Percentiles rank a stretch among this genome's conserved stretches.
Conservation (phyloP, 257 asterid species). For the Marsdenia floribunda region DNA sequence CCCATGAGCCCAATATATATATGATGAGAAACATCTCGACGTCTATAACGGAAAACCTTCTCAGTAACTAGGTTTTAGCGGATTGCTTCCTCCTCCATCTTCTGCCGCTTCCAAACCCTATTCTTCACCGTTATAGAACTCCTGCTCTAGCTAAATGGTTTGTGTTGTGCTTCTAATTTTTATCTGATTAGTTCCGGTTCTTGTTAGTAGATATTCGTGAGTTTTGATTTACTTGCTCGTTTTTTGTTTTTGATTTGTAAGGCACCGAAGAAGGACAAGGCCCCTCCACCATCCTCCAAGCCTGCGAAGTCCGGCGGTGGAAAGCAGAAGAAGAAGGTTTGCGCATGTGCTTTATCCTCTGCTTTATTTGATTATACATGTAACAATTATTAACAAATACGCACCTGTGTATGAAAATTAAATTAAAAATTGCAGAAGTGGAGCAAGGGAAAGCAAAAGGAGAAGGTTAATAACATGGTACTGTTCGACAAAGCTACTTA, state of each 20-base stretch:
- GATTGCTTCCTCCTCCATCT: too few species aligned
- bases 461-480: constrained; percentile 95
- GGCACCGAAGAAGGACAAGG: constrained; percentile 96
- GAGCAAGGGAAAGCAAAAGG: constrained; percentile 95
- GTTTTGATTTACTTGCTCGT: background rate
- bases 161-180: background rate
- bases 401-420: background rate
- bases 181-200: background rate
- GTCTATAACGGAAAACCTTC: too few species aligned
- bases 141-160: constrained; percentile 12
- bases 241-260: constrained; percentile 19
- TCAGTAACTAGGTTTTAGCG: too few species aligned
- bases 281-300: constrained; percentile 87
- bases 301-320: constrained; percentile 94
- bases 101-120: background rate
- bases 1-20: too few species aligned
- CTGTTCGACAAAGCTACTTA: constrained; percentile 77
- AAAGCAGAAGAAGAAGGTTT: constrained; percentile 94
- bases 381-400: background rate
- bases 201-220: too few species aligned
- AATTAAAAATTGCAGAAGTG: constrained; percentile 51
- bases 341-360: background rate
- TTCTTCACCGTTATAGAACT: too few species aligned
- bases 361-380: constrained; percentile 6
- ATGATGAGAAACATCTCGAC: too few species aligned